A percentile compares a stretch with the other conserved stretches of the same genome.
Conservation (phyloP, 2,329 filamentous ascomycete species). For the Chalara sp. region DNA sequence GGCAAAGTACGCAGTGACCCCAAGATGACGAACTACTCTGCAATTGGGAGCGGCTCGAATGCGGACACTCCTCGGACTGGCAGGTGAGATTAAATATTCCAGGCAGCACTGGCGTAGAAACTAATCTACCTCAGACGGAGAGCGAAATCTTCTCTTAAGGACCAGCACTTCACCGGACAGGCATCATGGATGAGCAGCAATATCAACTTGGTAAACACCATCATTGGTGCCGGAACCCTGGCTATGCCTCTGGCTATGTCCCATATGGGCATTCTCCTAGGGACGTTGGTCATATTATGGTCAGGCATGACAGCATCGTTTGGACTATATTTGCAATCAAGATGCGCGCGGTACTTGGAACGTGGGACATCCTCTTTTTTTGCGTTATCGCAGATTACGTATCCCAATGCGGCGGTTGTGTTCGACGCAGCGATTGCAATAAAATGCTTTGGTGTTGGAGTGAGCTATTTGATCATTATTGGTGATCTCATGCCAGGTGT, state of each 20-base stretch:
- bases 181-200: constrained; percentile 87
- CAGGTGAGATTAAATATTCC: constrained; percentile 11
- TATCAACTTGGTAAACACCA: constrained; percentile 94
- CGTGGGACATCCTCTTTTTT: constrained; percentile 88
- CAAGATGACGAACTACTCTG: constrained; percentile 22
- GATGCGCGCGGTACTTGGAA: constrained; percentile 89
- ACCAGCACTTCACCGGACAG: constrained; percentile 60
- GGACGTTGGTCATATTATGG: constrained; percentile 81
- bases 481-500: constrained; percentile 97
- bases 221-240: constrained; percentile 88
- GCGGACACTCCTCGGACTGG: constrained; percentile 20
- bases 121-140: constrained; percentile 15
- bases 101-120: background rate
- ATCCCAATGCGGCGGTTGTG: constrained; percentile 89
- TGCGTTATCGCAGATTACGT: constrained; percentile 92
- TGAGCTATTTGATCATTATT: constrained; percentile 98
- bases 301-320: constrained; percentile 84
- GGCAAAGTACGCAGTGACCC: no score
- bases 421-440: constrained; percentile 95
- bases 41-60: constrained; percentile 12
- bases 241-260: constrained; percentile 85
- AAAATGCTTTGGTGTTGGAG: constrained; percentile 95
- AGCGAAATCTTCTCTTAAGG: constrained; percentile 49
- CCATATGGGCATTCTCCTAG: constrained; percentile 88
- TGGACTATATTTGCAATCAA: constrained; percentile 88